Percentiles rank a stretch among this genome's conserved stretches.
Evolutionary conservation across 441 rosid species (phyloP).

Genomic region (Bruguiera hainesii): DNA sequence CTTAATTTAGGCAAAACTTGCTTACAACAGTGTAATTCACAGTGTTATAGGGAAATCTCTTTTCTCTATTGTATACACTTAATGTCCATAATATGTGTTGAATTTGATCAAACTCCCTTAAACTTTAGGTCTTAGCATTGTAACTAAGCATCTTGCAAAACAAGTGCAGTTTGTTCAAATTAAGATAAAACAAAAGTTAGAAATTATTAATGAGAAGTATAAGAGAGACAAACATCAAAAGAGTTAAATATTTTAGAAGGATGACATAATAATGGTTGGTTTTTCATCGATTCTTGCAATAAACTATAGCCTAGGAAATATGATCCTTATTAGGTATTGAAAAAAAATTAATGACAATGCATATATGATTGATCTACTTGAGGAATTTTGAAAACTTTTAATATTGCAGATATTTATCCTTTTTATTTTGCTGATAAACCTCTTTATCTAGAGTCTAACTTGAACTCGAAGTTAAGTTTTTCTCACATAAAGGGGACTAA

Average conservation of each 20-base stretch:
- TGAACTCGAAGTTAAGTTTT: not conserved
- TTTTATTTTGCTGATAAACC: not conserved
- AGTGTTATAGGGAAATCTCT: no score
- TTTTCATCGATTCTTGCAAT: accelerated
- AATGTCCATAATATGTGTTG: no score
- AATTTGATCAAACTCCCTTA: no score
- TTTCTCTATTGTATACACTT: no score
- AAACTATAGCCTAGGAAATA: not conserved
- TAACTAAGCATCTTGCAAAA: no score
- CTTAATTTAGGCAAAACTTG: accelerated
- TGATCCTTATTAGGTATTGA: not conserved
- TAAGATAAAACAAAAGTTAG: no score
- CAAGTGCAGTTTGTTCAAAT: no score
- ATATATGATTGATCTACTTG: not conserved
- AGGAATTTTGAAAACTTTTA: not conserved
- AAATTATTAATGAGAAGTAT: no score
- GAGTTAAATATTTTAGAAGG: no score
- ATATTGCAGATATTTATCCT: not conserved
- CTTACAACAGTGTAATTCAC: not conserved
- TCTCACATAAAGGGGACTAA: not conserved
- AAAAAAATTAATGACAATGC: not conserved
- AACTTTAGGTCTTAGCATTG: not conserved
- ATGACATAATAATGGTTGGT: not conserved
- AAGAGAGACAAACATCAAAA: no score
- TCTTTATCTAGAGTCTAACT: accelerated